Evolutionary conservation across 2,329 filamentous ascomycete genomes (phyloP).

Genomic region (Dactylonectria estremocensis): DNA sequence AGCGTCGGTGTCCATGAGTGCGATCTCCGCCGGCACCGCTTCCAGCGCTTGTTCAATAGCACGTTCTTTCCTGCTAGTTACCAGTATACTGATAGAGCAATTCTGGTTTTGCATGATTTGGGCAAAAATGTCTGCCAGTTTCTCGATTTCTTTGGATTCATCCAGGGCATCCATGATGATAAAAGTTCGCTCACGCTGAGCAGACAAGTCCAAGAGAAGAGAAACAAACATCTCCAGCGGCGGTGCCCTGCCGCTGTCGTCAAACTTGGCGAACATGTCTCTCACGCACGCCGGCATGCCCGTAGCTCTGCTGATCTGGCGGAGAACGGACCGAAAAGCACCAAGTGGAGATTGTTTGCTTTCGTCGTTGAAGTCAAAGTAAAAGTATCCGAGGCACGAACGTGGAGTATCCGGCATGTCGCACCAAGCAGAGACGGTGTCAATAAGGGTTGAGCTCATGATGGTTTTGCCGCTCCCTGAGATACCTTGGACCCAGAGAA

Average conservation of each 20-base stretch:
- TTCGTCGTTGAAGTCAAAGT: neutral
- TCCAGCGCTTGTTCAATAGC: neutral
- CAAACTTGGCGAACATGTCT: too few species aligned
- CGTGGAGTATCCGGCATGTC: neutral
- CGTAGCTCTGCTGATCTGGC: too few species aligned
- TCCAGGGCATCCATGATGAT: conserved; percentile 11
- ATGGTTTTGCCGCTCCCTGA: neutral
- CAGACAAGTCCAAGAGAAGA: too few species aligned
- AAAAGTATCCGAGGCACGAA: conserved; percentile 1
- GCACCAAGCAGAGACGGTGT: neutral
- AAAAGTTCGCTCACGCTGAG: neutral
- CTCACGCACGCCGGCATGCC: too few species aligned
- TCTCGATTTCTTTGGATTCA: neutral
- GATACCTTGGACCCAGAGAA: neutral
- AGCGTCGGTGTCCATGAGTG: neutral
- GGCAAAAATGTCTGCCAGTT: neutral
- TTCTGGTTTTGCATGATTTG: too few species aligned
- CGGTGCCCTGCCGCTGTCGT: too few species aligned
- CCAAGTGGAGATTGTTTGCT: too few species aligned
- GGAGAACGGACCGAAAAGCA: too few species aligned
- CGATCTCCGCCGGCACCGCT: neutral
- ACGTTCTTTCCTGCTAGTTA: conserved; percentile 15
- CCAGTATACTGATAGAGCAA: neutral
- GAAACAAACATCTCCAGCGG: too few species aligned
- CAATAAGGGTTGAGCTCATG: neutral